These are phyloP conservation scores for Silene latifolia DNA, from an alignment of 148 eudicot species.

Conservation along the genomic window DNA sequence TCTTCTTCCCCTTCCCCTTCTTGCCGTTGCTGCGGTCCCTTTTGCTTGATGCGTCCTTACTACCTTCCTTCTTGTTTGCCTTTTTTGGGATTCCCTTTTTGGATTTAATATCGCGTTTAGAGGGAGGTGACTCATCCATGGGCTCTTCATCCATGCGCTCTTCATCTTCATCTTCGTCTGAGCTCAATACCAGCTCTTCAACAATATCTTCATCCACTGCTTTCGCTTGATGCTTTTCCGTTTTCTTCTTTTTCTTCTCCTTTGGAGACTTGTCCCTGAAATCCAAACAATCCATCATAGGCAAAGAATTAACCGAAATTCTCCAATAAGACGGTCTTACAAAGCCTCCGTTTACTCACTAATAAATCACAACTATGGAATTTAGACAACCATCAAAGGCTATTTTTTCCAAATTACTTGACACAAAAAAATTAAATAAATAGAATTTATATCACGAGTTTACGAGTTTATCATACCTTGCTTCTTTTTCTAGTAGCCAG, in stretches of 20 bases:
- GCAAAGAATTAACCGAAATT: background rate
- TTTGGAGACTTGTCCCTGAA: conserved; percentile 39
- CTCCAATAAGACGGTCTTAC: too few relatives aligned
- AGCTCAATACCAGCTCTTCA: conserved; percentile 83
- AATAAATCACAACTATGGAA: too few relatives aligned
- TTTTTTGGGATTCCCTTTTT: conserved; percentile 27
- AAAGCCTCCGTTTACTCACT: too few relatives aligned
- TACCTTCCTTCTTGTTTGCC: conserved; percentile 27
- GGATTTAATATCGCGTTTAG: conserved; percentile 22
- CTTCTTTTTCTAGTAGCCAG: conserved; percentile 56
- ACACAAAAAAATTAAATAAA: too few relatives aligned
- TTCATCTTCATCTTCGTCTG: conserved; percentile 45
- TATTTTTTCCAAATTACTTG: too few relatives aligned
- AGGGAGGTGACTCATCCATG: conserved; percentile 25
- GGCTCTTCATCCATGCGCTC: conserved; percentile 30
- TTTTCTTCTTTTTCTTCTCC: conserved; percentile 41
- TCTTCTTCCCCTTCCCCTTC: conserved; percentile 46
- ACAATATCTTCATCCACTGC: conserved; percentile 73
- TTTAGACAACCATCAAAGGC: background rate
- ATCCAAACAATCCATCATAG: background rate
- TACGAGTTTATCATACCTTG: conserved; percentile 46
- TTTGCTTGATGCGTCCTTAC: conserved; percentile 29
- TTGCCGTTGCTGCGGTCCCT: conserved; percentile 27
- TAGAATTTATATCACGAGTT: background rate
- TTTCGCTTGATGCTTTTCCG: conserved; percentile 23